Evolutionary conservation across 768 basidiomycete species (phyloP).

Genomic region (Cantharellus cinnabarinus): DNA sequence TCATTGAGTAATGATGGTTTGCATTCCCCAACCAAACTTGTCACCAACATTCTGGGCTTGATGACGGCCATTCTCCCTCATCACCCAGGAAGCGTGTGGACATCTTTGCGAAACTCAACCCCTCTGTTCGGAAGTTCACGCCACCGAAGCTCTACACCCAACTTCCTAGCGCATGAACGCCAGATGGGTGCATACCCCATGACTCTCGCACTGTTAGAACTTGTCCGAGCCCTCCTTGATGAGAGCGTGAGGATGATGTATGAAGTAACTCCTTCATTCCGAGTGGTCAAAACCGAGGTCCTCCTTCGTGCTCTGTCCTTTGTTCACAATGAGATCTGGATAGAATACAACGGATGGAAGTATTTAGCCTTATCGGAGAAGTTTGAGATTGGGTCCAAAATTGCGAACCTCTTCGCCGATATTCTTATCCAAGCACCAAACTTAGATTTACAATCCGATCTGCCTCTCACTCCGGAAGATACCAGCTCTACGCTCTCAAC

Average conservation of each 20-base stretch:
- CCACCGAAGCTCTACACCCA: constrained; percentile 34
- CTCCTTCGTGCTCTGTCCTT: constrained; percentile 56
- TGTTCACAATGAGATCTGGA: constrained; percentile 76
- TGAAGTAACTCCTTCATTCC: constrained; percentile 33
- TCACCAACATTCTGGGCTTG: constrained; percentile 66
- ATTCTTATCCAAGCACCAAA: constrained; percentile 22
- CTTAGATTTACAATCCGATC: constrained; percentile 10
- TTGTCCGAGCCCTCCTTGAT: constrained; percentile 53
- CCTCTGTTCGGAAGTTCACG: constrained; percentile 44
- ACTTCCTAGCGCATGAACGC: constrained; percentile 49
- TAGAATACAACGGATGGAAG: constrained; percentile 69
- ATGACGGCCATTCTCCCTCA: constrained; percentile 56
- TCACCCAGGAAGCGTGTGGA: constrained; percentile 72
- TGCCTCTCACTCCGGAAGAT: neutral
- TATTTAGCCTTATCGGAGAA: constrained; percentile 63
- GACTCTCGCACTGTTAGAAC: constrained; percentile 57
- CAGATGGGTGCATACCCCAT: constrained; percentile 58
- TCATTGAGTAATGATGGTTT: constrained; percentile 11
- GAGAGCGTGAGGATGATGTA: constrained; percentile 42
- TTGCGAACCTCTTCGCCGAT: constrained; percentile 44
- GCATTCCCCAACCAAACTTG: constrained; percentile 36
- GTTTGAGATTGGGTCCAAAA: constrained; percentile 57
- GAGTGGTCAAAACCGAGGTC: constrained; percentile 67
- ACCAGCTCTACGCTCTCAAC: neutral
- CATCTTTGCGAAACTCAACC: constrained; percentile 62